phyloP scores from a whole-genome alignment of 768 basidiomycete species.

The Pulveroboletus ravenelii region DNA sequence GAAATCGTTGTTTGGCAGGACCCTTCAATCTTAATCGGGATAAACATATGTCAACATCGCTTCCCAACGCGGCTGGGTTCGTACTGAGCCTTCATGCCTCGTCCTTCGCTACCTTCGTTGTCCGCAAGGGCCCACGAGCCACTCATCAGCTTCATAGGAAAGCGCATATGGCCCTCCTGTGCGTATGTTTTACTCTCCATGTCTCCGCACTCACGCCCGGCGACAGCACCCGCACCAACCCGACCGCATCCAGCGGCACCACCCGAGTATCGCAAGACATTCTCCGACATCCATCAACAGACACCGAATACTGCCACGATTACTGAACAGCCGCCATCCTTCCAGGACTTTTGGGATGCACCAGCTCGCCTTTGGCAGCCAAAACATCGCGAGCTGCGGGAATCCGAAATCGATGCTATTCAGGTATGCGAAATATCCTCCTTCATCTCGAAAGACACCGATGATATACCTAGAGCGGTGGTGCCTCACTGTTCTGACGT shows the following conservation, averaged over 20 bases:
- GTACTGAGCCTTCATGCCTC: conserved; percentile 21
- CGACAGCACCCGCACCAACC: conserved; percentile 34
- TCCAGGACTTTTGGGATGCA: conserved; percentile 62
- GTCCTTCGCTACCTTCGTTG: conserved; percentile 32
- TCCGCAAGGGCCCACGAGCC: conserved; percentile 49
- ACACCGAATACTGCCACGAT: conserved; percentile 12
- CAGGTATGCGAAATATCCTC: conserved; percentile 40
- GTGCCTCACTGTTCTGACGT: conserved; percentile 48
- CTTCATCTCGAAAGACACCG: not conserved
- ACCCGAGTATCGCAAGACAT: conserved; percentile 49
- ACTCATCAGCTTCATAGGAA: conserved; percentile 61
- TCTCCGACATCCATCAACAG: conserved; percentile 41
- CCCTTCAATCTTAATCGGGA: conserved; percentile 17
- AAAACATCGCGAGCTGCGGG: conserved; percentile 42
- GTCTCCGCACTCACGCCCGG: conserved; percentile 11
- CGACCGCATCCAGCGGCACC: conserved; percentile 67
- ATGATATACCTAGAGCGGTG: conserved; percentile 46
- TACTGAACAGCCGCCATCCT: conserved; percentile 18
- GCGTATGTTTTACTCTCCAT: conserved; percentile 7
- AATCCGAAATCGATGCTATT: conserved; percentile 62
- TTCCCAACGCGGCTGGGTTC: not conserved
- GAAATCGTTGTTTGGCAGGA: conserved; percentile 11
- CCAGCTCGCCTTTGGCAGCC: conserved; percentile 57
- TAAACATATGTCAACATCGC: conserved; percentile 16
- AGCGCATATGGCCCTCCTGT: conserved; percentile 48